Base-by-base conservation (phyloP, 163 green algal genomes). In the Chlamydomonas reinhardtii region DNA sequence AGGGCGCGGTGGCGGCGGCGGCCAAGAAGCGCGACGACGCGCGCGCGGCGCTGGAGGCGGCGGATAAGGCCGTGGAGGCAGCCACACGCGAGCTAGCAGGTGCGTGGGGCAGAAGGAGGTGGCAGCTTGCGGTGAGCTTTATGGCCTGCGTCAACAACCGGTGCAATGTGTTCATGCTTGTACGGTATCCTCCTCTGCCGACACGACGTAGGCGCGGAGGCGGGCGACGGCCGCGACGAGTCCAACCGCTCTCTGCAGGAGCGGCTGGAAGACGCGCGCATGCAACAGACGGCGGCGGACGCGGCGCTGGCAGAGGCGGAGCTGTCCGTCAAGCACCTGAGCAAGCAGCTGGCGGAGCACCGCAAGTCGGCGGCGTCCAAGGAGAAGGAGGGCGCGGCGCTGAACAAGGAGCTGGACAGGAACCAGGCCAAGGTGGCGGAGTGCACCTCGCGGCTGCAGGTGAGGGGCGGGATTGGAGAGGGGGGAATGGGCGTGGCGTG, bases 171-270 rank as follows among this genome's bases (percentile, higher is more conserved):
- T n/a, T n/a, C n/a, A n/a, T n/a, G n/a, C n/a, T n/a, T n/a, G n/a
- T n/a, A n/a, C n/a, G n/a, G n/a, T n/a, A n/a, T 48, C 39, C 39
- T 48, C 8, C 8, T 8, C 39, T 48, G 39, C 39, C 39, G 39
- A 8, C 39, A 48, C 8, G 5, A 48, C 48, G 19, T 90, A 76
- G 96, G 95, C 20, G 95, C 94, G 8, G 93, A 98, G 85, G 92
- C 95, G 17, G 97, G 96, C 6, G 96, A 99, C 74, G 95, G 96
- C 17, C 94, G 98, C 29, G 96, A 99, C 61, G 91, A 95, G 66
- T 96, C 91, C 74, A 96, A 97, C 89, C 88, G 91, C 16, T 84
- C 65, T 9, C 54, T 98, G 73, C 86, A 96, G 84, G 94, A 99
- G 92, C 95, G 95, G 8, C 89, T 99, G 56, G 92, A 91, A 17